Percentiles rank a stretch among this genome's conserved stretches.
Conservation (phyloP, 2,329 filamentous ascomycete genomes). For the Endocalyx cinctus region DNA sequence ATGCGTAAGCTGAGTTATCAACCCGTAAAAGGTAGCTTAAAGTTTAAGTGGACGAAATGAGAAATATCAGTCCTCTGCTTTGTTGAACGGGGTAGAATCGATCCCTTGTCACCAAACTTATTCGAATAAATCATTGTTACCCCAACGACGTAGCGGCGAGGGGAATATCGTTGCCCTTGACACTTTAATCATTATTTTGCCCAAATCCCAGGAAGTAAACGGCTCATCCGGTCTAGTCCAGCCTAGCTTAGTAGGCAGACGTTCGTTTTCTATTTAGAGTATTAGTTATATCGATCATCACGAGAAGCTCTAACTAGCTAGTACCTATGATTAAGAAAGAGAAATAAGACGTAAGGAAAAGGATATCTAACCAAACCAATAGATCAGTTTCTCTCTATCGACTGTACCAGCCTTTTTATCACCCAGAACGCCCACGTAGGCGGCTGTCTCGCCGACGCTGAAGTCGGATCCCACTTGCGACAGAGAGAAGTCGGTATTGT, state of each 20-base stretch:
- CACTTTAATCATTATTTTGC: no score
- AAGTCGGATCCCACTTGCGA: neutral
- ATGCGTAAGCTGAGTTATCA: no score
- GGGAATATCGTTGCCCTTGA: no score
- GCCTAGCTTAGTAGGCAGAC: neutral
- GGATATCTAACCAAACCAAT: neutral
- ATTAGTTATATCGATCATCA: conserved; percentile 7
- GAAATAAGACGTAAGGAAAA: neutral
- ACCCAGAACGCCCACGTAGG: no score
- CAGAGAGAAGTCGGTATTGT: neutral
- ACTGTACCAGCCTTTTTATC: neutral
- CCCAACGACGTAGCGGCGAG: no score
- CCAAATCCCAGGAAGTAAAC: no score
- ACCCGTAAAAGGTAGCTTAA: no score
- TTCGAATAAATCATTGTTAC: no score
- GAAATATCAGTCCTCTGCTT: no score
- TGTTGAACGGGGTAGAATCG: no score
- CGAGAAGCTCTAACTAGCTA: conserved; percentile 1
- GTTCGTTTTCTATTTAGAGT: conserved; percentile 2
- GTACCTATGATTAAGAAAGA: conserved; percentile 3
- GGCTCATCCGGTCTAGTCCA: conserved; percentile 1
- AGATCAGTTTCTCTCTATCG: neutral
- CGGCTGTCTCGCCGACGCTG: neutral
- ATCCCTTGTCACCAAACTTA: no score
- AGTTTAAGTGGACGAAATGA: no score